Percentiles rank a stretch among this genome's conserved stretches.
Evolutionary conservation across 1,139 yeast species (phyloP).

Genomic region (Diutina scorzettiae): DNA sequence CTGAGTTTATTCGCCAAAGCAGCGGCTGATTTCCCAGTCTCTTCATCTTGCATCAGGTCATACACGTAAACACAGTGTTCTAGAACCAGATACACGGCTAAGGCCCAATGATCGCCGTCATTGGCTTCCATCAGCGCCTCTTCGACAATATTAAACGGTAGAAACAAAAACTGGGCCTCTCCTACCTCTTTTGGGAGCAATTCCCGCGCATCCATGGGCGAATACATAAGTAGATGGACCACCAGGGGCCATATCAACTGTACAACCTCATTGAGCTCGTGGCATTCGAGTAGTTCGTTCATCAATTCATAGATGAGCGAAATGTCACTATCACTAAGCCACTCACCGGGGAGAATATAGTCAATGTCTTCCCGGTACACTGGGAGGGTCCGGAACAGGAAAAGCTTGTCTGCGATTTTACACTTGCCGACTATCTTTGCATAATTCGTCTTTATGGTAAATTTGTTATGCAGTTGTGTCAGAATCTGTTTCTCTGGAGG

Average conservation of each 20-base stretch:
- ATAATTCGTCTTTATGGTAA: conserved; percentile 1
- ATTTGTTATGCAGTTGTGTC: neutral
- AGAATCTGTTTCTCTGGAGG: no score
- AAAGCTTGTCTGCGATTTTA: conserved; percentile 16
- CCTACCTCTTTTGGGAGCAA: conserved; percentile 16
- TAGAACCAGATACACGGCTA: conserved; percentile 21
- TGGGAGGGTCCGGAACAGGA: conserved; percentile 31
- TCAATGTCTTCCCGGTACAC: conserved; percentile 34
- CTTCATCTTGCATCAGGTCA: conserved; percentile 26
- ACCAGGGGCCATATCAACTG: conserved; percentile 5
- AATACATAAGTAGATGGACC: conserved; percentile 2
- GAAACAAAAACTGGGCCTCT: conserved; percentile 23
- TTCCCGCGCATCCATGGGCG: neutral
- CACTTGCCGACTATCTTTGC: neutral
- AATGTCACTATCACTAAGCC: conserved; percentile 45
- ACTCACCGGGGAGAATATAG: conserved; percentile 40
- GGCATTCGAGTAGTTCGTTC: neutral
- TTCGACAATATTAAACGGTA: conserved; percentile 30
- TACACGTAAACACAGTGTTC: conserved; percentile 24
- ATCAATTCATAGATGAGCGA: neutral
- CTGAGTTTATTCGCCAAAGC: conserved; percentile 17
- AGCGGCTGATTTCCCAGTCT: conserved; percentile 11
- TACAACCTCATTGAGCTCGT: neutral
- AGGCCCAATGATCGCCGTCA: conserved; percentile 36
- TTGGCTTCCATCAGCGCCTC: conserved; percentile 15